Evolutionary conservation across 2,329 filamentous ascomycete genomes (phyloP).

Genomic region (Phialophora macrospora): DNA sequence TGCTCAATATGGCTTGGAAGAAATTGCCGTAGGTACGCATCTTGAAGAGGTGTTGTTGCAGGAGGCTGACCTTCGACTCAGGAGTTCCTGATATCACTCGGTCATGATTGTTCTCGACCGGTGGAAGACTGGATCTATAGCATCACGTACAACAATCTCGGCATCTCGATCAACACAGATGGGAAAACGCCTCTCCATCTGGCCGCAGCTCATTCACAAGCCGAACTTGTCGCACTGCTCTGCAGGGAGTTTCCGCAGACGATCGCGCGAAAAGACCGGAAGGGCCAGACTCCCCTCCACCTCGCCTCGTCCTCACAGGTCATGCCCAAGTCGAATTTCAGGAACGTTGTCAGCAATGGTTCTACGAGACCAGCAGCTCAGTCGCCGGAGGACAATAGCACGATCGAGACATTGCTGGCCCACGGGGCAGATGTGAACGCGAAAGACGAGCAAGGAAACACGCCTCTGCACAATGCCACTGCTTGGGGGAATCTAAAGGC

Average conservation of each 20-base stretch:
- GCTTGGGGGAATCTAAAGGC: constrained; percentile 80
- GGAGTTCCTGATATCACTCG: constrained; percentile 70
- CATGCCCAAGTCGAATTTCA: constrained; percentile 23
- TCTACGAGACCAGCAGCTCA: constrained; percentile 35
- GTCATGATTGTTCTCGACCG: constrained; percentile 66
- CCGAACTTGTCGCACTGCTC: constrained; percentile 74
- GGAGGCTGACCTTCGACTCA: constrained; percentile 37
- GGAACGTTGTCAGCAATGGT: constrained; percentile 25
- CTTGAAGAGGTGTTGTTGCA: neutral
- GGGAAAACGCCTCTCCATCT: constrained; percentile 83
- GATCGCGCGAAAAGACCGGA: constrained; percentile 68
- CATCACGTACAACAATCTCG: constrained; percentile 43
- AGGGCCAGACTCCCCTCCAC: constrained; percentile 61
- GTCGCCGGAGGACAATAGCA: constrained; percentile 40
- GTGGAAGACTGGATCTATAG: constrained; percentile 40
- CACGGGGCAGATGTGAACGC: constrained; percentile 53
- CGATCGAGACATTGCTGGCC: constrained; percentile 41
- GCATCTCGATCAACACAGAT: constrained; percentile 76
- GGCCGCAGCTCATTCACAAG: constrained; percentile 70
- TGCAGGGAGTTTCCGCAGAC: constrained; percentile 66
- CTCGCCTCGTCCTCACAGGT: constrained; percentile 46
- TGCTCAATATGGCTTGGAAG: constrained; percentile 70
- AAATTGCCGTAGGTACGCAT: constrained; percentile 60
- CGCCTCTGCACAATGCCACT: constrained; percentile 82
- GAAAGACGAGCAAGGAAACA: constrained; percentile 77